Base-by-base conservation (phyloP, 2,329 filamentous ascomycete species). In the Hirsutella rhossiliensis region DNA sequence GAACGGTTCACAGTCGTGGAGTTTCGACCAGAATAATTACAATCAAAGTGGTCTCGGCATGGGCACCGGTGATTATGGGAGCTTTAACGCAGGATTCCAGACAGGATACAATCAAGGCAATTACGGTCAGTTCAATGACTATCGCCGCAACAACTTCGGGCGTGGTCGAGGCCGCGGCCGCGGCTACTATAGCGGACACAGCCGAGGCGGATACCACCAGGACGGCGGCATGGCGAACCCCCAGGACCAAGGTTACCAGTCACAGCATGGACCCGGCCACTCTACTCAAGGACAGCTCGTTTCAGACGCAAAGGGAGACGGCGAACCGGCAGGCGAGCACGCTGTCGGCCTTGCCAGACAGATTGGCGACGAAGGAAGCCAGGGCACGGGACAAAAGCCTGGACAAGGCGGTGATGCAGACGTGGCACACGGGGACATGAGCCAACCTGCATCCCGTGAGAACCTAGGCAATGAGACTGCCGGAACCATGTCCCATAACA, bases 1-100 rank as follows among this genome's bases (percentile, higher is more conserved):
- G 82, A 84, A 82, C 73, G 75, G 75, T 72, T 82, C 83, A 69
- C 81, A 85, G 71, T 79, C 81, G 74, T 87, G 82, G 83, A 84
- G 82, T 81, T 78, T 79, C 74, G 78, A 79, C 74, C 82, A 84
- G 82, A 82, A 86, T 86, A 87, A 86, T 83, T 87, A 79, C 81
- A 88, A 80, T 80, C 71, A 82, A 84, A 87, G 79, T 84, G 80
- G 79, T 77, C 76, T 78, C 75, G 79, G 80, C 74, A 85, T 85
- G 77, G 80, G 79, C 68, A 74, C 75, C 73, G 80, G 81, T 84
- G 82, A 86, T 70, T 87, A 77, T 79, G 82, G 82, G 70, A 75
- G 76, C 70, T 80, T 82, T 78, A 83, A 84, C 73, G 73, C 79
- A 73, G 81, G 80, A 70, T 86, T 76, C 73, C 75, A 76, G 66